Conservation (phyloP, 148 eudicot genomes). For the Drosera capensis region DNA sequence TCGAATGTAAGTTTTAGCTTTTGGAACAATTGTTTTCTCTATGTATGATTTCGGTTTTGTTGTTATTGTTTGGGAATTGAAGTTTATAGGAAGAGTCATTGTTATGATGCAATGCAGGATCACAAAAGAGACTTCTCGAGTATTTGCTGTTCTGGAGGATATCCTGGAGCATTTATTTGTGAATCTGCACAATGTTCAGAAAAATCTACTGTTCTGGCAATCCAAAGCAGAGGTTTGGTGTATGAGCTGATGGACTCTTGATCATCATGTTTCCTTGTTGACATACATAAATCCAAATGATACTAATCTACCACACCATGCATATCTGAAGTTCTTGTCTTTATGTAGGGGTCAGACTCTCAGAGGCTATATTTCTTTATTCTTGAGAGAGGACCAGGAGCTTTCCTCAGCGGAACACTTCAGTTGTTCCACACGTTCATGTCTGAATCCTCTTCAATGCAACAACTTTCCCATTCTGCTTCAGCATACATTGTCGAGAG, state of each 20-base stretch:
- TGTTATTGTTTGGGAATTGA: too few relatives aligned
- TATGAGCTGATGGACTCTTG: too few relatives aligned
- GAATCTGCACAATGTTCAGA: constrained; percentile 66
- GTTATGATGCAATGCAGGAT: constrained; percentile 30
- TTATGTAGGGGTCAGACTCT: constrained; percentile 57
- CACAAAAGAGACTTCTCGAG: constrained; percentile 40
- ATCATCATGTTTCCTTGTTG: too few relatives aligned
- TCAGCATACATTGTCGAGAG: constrained; percentile 66
- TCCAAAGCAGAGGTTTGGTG: constrained; percentile 70
- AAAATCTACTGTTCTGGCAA: constrained; percentile 78
- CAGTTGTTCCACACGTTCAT: constrained; percentile 44
- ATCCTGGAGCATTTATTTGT: constrained; percentile 49
- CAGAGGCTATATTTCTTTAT: constrained; percentile 71
- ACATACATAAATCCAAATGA: too few relatives aligned
- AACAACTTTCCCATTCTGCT: constrained; percentile 43
- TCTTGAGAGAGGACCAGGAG: constrained; percentile 80
- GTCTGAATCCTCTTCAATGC: constrained; percentile 53
- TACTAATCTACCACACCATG: too few relatives aligned
- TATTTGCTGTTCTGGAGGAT: constrained; percentile 66
- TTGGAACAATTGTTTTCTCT: too few relatives aligned
- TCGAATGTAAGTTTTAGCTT: too few relatives aligned
- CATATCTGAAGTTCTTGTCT: neutral
- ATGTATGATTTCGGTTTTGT: too few relatives aligned
- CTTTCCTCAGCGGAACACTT: constrained; percentile 49
- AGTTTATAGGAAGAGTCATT: too few relatives aligned